A percentile compares a stretch with the other conserved stretches of the same genome.
phyloP scores from a whole-genome alignment of 768 basidiomycete genomes.

The Xerocomellus chrysenteron region DNA sequence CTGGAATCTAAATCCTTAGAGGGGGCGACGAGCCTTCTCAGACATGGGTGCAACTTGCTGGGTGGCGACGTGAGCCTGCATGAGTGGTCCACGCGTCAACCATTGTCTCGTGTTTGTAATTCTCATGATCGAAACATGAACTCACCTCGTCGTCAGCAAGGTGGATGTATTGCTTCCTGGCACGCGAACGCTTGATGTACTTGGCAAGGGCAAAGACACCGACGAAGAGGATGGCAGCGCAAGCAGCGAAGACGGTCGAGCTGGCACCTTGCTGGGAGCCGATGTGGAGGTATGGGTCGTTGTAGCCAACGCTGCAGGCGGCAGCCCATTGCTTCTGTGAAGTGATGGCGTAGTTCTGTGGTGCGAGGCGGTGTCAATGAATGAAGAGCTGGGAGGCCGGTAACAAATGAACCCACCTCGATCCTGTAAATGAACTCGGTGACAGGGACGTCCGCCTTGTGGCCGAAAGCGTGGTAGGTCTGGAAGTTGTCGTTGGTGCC shows the following conservation, averaged over 20 bases:
- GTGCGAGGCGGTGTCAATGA: neutral
- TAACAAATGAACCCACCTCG: slow-evolving; percentile 48
- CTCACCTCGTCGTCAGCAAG: slow-evolving; percentile 41
- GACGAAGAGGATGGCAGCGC: slow-evolving; percentile 38
- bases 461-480: slow-evolving; percentile 72
- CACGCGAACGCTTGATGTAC: slow-evolving; percentile 35
- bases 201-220: slow-evolving; percentile 35
- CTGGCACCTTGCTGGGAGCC: slow-evolving; percentile 31
- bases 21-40: slow-evolving; percentile 28
- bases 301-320: slow-evolving; percentile 35
- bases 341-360: slow-evolving; percentile 45
- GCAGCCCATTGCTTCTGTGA: slow-evolving; percentile 46
- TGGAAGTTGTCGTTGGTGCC: slow-evolving; percentile 64
- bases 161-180: slow-evolving; percentile 34
- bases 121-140: neutral
- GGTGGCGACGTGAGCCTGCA: slow-evolving; percentile 18
- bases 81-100: neutral
- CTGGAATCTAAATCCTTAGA: slow-evolving; percentile 12
- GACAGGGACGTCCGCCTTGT: slow-evolving; percentile 72
- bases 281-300: slow-evolving; percentile 34
- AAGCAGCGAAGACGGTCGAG: slow-evolving; percentile 33
- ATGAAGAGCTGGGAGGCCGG: neutral
- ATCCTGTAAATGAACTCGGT: slow-evolving; percentile 84
- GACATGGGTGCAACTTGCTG: slow-evolving; percentile 25
- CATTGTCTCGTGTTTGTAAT: slow-evolving; percentile 12